These are phyloP conservation scores for Kwoniella dejecticola DNA, from an alignment of 768 basidiomycete species.

Conservation along the genomic window DNA sequence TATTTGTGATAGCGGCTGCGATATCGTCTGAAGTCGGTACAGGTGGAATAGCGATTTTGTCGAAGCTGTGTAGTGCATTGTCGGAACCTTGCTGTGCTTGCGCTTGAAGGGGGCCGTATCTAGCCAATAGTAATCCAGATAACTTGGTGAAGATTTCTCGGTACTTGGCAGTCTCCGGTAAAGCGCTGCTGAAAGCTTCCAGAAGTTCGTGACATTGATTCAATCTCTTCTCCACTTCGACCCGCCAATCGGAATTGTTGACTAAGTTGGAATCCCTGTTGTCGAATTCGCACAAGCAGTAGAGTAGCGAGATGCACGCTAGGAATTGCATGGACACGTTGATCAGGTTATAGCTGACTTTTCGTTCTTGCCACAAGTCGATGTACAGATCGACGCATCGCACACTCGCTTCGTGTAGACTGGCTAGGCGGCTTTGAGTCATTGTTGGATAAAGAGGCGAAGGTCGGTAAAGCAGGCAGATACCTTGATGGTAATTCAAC, in stretches of 20 bases:
- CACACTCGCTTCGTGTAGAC: conserved; percentile 24
- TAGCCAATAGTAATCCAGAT: conserved; percentile 18
- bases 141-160: conserved; percentile 22
- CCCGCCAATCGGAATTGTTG: conserved; percentile 16
- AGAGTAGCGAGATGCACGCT: conserved; percentile 33
- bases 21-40: not conserved
- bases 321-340: conserved; percentile 31
- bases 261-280: conserved; percentile 13
- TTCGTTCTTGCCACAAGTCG: conserved; percentile 25
- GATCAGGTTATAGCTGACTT: conserved; percentile 35
- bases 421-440: conserved; percentile 15
- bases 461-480: conserved; percentile 33
- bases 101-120: conserved; percentile 21
- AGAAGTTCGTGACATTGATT: conserved; percentile 24
- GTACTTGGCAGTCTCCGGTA: conserved; percentile 30
- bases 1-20: not conserved
- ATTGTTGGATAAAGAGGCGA: conserved; percentile 34
- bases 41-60: not conserved
- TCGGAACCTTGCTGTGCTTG: not conserved
- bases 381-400: conserved; percentile 31
- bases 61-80: not conserved
- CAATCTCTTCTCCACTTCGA: conserved; percentile 12
- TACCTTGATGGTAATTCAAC: conserved; percentile 31
- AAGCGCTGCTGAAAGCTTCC: conserved; percentile 25
- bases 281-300: conserved; percentile 36